Evolutionary conservation across 805 yeast species (phyloP).

Genomic region (Cyberlindnera misumaiensis): DNA sequence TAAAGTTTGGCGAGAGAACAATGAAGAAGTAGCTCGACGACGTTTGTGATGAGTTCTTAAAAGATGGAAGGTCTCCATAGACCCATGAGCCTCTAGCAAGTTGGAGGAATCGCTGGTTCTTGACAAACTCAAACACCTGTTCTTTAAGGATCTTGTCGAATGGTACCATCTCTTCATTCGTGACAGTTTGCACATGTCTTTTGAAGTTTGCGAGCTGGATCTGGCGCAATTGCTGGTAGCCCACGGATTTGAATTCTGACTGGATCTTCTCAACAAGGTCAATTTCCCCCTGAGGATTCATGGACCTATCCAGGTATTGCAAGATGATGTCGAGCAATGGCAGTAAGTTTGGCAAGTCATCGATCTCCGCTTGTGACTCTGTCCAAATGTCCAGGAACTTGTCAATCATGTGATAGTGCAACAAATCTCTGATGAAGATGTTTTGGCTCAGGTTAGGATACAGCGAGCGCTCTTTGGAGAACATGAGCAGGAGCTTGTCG

Average conservation of each 20-base stretch:
- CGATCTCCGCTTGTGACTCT: conserved; percentile 45
- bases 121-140: conserved; percentile 65
- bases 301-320: conserved; percentile 21
- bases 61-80: conserved; percentile 48
- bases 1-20: conserved; percentile 61
- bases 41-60: conserved; percentile 15
- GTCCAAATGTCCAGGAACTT: conserved; percentile 60
- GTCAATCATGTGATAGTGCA: conserved; percentile 51
- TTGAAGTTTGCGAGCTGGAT: conserved; percentile 44
- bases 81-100: conserved; percentile 81
- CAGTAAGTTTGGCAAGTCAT: conserved; percentile 46
- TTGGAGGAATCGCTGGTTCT: conserved; percentile 66
- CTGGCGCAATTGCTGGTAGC: conserved; percentile 46
- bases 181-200: conserved; percentile 28
- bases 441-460: conserved; percentile 28
- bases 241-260: conserved; percentile 32
- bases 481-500: conserved; percentile 21
- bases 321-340: conserved; percentile 36
- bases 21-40: conserved; percentile 44
- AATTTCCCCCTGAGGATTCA: conserved; percentile 16
- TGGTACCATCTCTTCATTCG: conserved; percentile 39
- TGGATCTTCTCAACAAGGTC: conserved; percentile 38
- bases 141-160: conserved; percentile 44
- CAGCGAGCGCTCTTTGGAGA: conserved; percentile 7
- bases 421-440: conserved; percentile 43